Evolutionary conservation across 1,139 yeast genomes (phyloP).

Genomic region (Candida glucosophila): DNA sequence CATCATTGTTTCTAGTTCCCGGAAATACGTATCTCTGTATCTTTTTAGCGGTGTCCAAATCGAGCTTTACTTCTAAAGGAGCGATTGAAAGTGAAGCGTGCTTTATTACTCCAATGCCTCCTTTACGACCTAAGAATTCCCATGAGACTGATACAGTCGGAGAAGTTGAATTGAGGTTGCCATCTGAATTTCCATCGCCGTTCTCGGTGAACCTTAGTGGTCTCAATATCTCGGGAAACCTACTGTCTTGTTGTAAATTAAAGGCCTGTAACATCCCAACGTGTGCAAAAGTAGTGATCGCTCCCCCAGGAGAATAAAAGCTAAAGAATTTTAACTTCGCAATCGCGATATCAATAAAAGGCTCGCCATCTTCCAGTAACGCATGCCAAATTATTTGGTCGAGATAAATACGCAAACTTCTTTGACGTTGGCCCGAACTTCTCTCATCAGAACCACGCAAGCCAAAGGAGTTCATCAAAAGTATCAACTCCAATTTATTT

Average conservation of each 20-base stretch:
- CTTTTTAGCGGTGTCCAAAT: slow-evolving; percentile 55
- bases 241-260: slow-evolving; percentile 51
- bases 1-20: too few species aligned
- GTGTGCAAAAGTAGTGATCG: slow-evolving; percentile 53
- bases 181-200: slow-evolving; percentile 2
- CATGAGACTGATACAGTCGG: slow-evolving; percentile 55
- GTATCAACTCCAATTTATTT: slow-evolving; percentile 48
- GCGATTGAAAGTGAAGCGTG: slow-evolving; percentile 43
- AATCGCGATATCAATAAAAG: slow-evolving; percentile 66
- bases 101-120: slow-evolving; percentile 65
- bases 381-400: slow-evolving; percentile 71
- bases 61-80: slow-evolving; percentile 69
- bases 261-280: slow-evolving; percentile 63
- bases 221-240: slow-evolving; percentile 64
- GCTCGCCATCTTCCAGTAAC: slow-evolving; percentile 48
- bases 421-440: slow-evolving; percentile 14
- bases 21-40: slow-evolving; percentile 65
- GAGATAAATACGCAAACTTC: slow-evolving; percentile 32
- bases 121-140: slow-evolving; percentile 73
- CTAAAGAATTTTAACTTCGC: slow-evolving; percentile 56
- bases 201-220: slow-evolving; percentile 29
- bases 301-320: slow-evolving; percentile 44
- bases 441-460: slow-evolving; percentile 25
- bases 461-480: too few species aligned
- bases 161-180: too few species aligned